Conservation (phyloP, 2,329 filamentous ascomycete genomes). For the Paecilomyces dactylethromorphus region DNA sequence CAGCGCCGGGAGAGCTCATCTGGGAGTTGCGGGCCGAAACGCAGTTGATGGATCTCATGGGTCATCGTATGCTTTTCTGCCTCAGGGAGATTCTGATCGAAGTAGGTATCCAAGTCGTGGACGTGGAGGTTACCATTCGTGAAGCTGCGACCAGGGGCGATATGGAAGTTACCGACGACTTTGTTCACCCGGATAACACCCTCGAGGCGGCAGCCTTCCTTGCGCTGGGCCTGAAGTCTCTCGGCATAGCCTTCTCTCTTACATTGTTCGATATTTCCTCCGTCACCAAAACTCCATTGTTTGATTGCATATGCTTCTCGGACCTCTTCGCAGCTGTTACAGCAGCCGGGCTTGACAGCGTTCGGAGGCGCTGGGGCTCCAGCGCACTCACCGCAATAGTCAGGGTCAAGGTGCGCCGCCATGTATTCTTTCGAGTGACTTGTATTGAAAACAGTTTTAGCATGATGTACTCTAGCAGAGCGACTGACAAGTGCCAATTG, state of each 20-base stretch:
- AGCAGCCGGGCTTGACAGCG: constrained; percentile 78
- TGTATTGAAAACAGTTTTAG: constrained; percentile 22
- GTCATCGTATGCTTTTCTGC: constrained; percentile 75
- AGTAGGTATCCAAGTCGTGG: constrained; percentile 95
- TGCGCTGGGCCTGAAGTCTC: constrained; percentile 76
- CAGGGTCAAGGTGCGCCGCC: constrained; percentile 74
- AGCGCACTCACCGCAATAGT: constrained; percentile 92
- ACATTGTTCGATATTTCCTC: constrained; percentile 92
- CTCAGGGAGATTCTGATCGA: constrained; percentile 56
- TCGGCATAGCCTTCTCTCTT: constrained; percentile 89
- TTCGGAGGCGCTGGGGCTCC: constrained; percentile 68
- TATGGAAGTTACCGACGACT: constrained; percentile 97
- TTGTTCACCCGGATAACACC: constrained; percentile 94
- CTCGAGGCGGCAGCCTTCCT: constrained; percentile 91
- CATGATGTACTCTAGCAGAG: neutral
- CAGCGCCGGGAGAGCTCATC: constrained; percentile 54
- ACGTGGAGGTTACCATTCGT: constrained; percentile 96
- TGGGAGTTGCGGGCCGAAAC: constrained; percentile 88
- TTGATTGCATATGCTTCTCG: constrained; percentile 84
- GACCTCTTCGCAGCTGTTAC: constrained; percentile 95
- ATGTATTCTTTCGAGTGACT: constrained; percentile 60
- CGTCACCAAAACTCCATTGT: constrained; percentile 89
- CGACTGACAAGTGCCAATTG: neutral
- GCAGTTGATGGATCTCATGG: constrained; percentile 79
- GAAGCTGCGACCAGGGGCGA: constrained; percentile 92